Conservation (phyloP, 1,284 basidiomycete genomes). For the Malassezia psittaci region DNA sequence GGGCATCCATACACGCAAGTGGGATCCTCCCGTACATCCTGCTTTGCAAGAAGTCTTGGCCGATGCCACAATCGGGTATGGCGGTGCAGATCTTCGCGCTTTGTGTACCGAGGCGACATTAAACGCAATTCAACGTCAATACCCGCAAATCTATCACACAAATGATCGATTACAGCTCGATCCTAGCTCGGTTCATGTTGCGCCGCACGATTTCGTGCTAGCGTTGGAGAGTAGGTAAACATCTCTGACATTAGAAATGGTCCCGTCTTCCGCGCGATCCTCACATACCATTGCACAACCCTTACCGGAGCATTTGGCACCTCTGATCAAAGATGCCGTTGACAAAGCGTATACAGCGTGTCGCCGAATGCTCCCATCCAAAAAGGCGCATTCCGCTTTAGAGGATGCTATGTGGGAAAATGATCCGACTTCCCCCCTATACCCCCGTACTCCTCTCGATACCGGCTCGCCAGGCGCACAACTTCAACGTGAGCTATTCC, state of each 20-base stretch:
- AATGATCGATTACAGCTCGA: conserved; percentile 73
- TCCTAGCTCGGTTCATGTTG: conserved; percentile 73
- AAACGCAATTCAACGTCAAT: conserved; percentile 88
- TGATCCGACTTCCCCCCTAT: conserved; percentile 56
- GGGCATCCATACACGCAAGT: conserved; percentile 78
- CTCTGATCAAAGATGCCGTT: conserved; percentile 63
- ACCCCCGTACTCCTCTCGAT: background rate
- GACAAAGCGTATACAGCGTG: conserved; percentile 64
- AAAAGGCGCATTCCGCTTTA: conserved; percentile 52
- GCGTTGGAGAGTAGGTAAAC: conserved; percentile 69
- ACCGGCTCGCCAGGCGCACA: conserved; percentile 16
- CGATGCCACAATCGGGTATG: conserved; percentile 90
- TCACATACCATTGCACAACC: conserved; percentile 73
- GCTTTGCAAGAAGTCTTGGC: conserved; percentile 64
- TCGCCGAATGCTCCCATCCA: conserved; percentile 47
- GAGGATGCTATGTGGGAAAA: conserved; percentile 77
- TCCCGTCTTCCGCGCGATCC: conserved; percentile 87
- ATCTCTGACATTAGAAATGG: conserved; percentile 37
- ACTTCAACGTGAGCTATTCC: conserved; percentile 39
- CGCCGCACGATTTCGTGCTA: conserved; percentile 91
- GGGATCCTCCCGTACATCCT: conserved; percentile 70
- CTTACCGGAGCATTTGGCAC: conserved; percentile 73
- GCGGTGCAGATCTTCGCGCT: conserved; percentile 79
- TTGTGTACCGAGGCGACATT: conserved; percentile 76
- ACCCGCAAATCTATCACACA: conserved; percentile 95